Evolutionary conservation across 2,329 filamentous ascomycete species (phyloP).

Genomic region (Sarocladium strictum): DNA sequence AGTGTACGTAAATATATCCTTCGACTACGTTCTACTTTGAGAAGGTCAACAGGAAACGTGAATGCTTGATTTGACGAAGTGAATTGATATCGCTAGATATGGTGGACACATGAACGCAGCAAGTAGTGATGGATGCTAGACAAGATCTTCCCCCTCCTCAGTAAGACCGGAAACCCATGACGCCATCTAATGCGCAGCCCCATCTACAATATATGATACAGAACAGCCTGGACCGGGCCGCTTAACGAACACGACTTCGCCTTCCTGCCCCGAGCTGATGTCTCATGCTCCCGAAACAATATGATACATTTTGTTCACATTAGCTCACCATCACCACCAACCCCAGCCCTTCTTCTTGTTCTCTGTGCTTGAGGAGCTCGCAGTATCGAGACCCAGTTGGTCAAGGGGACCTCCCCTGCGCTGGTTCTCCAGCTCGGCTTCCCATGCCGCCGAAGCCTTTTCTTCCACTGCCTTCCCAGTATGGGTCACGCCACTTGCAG

Average conservation of each 20-base stretch:
- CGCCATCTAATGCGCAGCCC: slow-evolving; percentile 39
- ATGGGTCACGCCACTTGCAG: slow-evolving; percentile 9
- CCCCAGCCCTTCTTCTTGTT: slow-evolving; percentile 43
- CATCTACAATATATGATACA: slow-evolving; percentile 39
- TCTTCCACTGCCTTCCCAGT: slow-evolving; percentile 23
- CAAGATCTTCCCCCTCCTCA: neutral
- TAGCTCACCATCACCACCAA: slow-evolving; percentile 24
- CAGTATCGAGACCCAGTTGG: slow-evolving; percentile 36
- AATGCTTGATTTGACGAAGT: neutral
- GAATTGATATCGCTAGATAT: slow-evolving; percentile 1
- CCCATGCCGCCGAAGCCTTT: slow-evolving; percentile 38
- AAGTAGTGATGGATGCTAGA: slow-evolving; percentile 3
- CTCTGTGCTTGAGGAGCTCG: neutral
- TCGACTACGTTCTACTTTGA: too few relatives aligned
- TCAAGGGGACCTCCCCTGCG: slow-evolving; percentile 44
- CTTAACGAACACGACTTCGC: neutral
- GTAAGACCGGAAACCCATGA: slow-evolving; percentile 26
- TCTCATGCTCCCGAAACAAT: neutral
- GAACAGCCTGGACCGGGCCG: slow-evolving; percentile 13
- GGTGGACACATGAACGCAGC: neutral
- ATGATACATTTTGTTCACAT: neutral
- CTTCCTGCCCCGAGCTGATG: neutral
- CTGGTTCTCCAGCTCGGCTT: slow-evolving; percentile 46
- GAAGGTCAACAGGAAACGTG: neutral
- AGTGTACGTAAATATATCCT: too few relatives aligned